Evolutionary conservation across 148 eudicot genomes (phyloP).

Genomic region (Selenicereus undatus): DNA sequence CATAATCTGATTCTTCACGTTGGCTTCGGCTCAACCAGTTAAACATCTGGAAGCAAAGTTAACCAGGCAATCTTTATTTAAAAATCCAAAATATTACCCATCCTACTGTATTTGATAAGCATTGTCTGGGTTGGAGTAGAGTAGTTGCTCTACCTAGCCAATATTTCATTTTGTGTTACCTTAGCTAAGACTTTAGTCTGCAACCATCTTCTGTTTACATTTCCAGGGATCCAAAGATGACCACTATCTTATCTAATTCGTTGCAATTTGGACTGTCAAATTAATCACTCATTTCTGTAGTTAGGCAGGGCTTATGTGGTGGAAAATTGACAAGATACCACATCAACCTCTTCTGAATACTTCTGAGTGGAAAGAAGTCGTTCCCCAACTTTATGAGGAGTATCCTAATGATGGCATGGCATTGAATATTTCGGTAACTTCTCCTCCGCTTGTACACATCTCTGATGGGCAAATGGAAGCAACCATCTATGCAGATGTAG

Average conservation of each 20-base stretch:
- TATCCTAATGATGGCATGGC: slow-evolving; percentile 68
- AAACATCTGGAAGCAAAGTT: background rate
- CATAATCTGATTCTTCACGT: background rate
- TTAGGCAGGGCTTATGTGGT: slow-evolving; percentile 72
- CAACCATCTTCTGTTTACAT: background rate
- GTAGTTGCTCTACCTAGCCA: background rate
- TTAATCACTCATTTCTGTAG: slow-evolving; percentile 28
- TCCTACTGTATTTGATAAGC: slow-evolving; percentile 2
- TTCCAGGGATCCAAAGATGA: background rate
- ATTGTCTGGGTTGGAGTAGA: background rate
- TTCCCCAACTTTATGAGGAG: slow-evolving; percentile 67
- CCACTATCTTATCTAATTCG: background rate
- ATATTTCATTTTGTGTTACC: background rate
- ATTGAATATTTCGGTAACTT: slow-evolving; percentile 50
- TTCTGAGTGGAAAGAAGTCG: slow-evolving; percentile 66
- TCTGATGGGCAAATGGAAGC: slow-evolving; percentile 36
- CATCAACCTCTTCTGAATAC: slow-evolving; percentile 74
- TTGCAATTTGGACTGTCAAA: background rate
- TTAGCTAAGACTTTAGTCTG: background rate
- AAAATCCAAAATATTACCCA: background rate
- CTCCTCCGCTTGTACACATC: slow-evolving; percentile 52
- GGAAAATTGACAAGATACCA: slow-evolving; percentile 68
- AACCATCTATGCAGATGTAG: slow-evolving; percentile 52
- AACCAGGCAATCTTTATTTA: background rate
- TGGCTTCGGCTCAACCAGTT: background rate